phyloP scores from a whole-genome alignment of 164 flowering plant species.

The Aristolochia fimbriata region DNA sequence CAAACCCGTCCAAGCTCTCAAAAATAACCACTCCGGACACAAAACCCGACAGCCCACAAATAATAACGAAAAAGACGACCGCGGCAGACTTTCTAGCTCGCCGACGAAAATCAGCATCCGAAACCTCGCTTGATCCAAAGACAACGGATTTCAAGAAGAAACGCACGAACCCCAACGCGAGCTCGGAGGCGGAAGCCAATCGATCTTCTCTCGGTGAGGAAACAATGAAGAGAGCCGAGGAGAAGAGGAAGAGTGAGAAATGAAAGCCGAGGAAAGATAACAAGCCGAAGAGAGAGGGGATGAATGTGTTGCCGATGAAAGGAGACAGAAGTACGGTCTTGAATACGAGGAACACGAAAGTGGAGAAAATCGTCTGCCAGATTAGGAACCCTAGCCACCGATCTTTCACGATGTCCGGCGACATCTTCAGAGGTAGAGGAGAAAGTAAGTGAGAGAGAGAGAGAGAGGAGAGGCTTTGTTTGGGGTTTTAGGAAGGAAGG shows the following conservation, averaged over 20 bases:
- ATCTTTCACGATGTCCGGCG: conserved; percentile 32
- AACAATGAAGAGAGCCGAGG: conserved; percentile 16
- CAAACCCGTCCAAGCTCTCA: conserved; percentile 11
- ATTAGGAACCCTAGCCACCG: conserved; percentile 59
- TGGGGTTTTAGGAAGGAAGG: too few relatives aligned
- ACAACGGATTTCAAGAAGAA: conserved; percentile 21
- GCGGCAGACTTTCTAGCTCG: conserved; percentile 27
- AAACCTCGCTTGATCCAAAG: conserved; percentile 8
- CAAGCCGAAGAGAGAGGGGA: conserved; percentile 9
- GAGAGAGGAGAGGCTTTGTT: not conserved
- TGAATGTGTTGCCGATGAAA: not conserved
- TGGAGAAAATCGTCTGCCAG: conserved; percentile 55
- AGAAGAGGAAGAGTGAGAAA: conserved; percentile 20
- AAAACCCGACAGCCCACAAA: conserved; percentile 16
- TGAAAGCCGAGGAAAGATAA: conserved; percentile 8
- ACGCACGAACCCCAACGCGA: conserved; percentile 24
- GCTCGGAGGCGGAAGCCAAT: conserved; percentile 30
- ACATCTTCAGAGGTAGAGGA: conserved; percentile 5
- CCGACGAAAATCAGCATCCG: conserved; percentile 17
- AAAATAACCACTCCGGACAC: conserved; percentile 18
- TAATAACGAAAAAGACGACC: conserved; percentile 22
- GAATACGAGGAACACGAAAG: conserved; percentile 32
- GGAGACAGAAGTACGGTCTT: conserved; percentile 22
- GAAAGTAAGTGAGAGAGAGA: not conserved
- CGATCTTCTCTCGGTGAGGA: conserved; percentile 31